These are phyloP conservation scores for Colletotrichum siamense DNA, from an alignment of 2,329 filamentous ascomycete genomes.

Conservation along the genomic window DNA sequence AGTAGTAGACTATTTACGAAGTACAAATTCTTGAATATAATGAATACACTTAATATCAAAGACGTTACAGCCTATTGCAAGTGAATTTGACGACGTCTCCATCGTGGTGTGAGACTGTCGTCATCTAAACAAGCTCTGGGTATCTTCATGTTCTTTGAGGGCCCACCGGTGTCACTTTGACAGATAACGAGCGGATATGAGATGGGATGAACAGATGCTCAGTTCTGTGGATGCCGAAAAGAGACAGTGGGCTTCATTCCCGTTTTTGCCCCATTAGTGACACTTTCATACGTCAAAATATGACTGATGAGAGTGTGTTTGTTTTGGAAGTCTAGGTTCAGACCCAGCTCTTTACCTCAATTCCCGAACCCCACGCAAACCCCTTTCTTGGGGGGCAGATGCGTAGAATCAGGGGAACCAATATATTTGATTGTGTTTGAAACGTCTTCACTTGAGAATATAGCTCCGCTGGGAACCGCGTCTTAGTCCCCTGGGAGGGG, in stretches of 20 bases:
- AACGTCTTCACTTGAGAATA: not conserved
- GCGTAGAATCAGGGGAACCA: not conserved
- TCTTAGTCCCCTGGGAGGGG: not conserved
- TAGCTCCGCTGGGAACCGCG: not conserved
- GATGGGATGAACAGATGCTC: not conserved
- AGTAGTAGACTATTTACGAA: not conserved
- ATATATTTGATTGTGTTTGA: not conserved
- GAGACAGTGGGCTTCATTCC: rapidly evolving
- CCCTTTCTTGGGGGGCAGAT: not conserved
- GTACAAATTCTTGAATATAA: not conserved
- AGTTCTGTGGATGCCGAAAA: rapidly evolving
- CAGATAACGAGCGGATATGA: not conserved
- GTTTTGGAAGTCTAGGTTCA: not conserved
- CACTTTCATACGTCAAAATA: not conserved
- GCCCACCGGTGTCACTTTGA: rapidly evolving
- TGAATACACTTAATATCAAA: not conserved
- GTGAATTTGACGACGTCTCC: rapidly evolving
- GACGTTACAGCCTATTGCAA: rapidly evolving
- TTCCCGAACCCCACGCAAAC: not conserved
- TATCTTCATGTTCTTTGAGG: not conserved
- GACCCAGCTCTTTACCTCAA: not conserved
- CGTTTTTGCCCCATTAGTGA: rapidly evolving
- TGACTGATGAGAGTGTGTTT: rapidly evolving
- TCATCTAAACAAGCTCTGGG: not conserved
- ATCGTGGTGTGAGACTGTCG: not conserved